Conservation (phyloP, 257 asterid genomes). For the Phtheirospermum japonicum region DNA sequence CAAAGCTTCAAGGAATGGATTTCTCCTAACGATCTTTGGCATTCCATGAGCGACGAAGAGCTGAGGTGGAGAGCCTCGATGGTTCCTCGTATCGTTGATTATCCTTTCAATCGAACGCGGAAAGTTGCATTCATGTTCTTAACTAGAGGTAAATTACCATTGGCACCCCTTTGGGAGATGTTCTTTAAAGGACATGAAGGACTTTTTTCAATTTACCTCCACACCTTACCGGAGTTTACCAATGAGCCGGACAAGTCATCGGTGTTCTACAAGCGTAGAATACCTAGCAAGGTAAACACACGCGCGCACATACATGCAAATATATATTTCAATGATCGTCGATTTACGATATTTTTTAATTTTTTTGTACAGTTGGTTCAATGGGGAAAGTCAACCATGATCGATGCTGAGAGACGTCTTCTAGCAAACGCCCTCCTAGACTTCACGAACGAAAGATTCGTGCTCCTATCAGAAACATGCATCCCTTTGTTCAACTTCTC, state of each 20-base stretch:
- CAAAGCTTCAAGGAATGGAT: conserved; percentile 25
- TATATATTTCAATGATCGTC: neutral
- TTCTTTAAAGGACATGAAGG: conserved; percentile 71
- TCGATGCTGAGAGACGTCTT: conserved; percentile 72
- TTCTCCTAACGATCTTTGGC: conserved; percentile 38
- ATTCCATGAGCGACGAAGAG: conserved; percentile 57
- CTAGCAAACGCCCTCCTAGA: conserved; percentile 74
- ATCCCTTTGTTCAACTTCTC: conserved; percentile 73
- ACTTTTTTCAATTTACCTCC: conserved; percentile 66
- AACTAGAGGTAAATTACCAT: conserved; percentile 49
- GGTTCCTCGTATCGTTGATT: conserved; percentile 43
- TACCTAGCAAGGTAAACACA: conserved; percentile 63
- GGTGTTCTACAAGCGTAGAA: conserved; percentile 59
- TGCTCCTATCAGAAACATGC: conserved; percentile 73
- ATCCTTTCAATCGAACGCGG: conserved; percentile 46
- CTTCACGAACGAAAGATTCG: conserved; percentile 60
- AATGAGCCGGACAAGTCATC: conserved; percentile 50
- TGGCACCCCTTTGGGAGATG: conserved; percentile 73
- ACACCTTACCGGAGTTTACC: conserved; percentile 46
- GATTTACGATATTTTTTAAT: neutral
- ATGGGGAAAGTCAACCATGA: conserved; percentile 74
- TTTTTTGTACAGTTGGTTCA: conserved; percentile 43
- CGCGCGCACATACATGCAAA: neutral
- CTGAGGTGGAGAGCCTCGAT: conserved; percentile 68
- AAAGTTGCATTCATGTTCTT: conserved; percentile 81